These are phyloP conservation scores for Helotiales sp. DNA, from an alignment of 2,329 filamentous ascomycete genomes.

Conservation along the genomic window DNA sequence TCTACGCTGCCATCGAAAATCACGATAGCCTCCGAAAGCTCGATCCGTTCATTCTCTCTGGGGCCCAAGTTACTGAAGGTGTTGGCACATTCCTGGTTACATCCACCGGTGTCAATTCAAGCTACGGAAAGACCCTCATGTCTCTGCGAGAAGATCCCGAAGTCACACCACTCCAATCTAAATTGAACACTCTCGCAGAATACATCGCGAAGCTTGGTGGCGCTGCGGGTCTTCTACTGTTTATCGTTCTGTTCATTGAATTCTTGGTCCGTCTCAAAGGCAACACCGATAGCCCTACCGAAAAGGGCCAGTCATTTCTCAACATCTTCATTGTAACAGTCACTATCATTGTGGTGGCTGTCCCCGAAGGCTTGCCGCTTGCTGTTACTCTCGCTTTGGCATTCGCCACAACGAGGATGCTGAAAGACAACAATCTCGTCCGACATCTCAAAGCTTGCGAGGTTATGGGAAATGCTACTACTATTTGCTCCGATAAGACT, in stretches of 20 bases:
- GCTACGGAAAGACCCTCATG: conserved; percentile 79
- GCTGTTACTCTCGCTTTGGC: conserved; percentile 72
- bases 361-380: conserved; percentile 68
- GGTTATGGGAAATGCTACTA: conserved; percentile 74
- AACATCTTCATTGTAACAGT: conserved; percentile 68
- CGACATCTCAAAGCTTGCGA: conserved; percentile 70
- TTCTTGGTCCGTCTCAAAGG: conserved; percentile 67
- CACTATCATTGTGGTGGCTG: conserved; percentile 71
- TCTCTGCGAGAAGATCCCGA: conserved; percentile 77
- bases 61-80: conserved; percentile 77
- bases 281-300: conserved; percentile 52
- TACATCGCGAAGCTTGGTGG: conserved; percentile 80
- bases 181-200: conserved; percentile 77
- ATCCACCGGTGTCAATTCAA: conserved; percentile 74
- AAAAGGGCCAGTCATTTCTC: conserved; percentile 66
- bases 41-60: conserved; percentile 82
- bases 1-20: conserved; percentile 65
- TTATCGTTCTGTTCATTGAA: conserved; percentile 79
- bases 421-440: conserved; percentile 74
- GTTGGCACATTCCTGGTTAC: conserved; percentile 78
- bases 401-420: conserved; percentile 70
- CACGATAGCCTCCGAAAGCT: conserved; percentile 65
- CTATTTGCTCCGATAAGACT: conserved; percentile 82
- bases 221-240: conserved; percentile 74
- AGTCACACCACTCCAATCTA: conserved; percentile 78